Percentiles rank a stretch among this genome's conserved stretches.
Conservation (phyloP, 2,329 filamentous ascomycete genomes). For the Exophiala phaeomuriformis region DNA sequence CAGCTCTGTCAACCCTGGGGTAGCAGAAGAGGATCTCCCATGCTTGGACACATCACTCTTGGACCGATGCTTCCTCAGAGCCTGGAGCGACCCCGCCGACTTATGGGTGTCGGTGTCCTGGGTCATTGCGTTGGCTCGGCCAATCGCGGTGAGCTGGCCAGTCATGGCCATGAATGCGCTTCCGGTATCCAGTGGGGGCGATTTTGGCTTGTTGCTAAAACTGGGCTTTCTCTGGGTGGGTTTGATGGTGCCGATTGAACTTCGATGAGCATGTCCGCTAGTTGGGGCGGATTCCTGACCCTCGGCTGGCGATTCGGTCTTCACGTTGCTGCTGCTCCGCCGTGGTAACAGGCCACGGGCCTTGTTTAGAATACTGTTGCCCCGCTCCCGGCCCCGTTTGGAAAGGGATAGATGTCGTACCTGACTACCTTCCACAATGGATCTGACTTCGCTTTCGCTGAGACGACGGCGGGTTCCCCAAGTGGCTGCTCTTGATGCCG, state of each 20-base stretch:
- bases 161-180: constrained; percentile 40
- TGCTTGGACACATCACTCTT: constrained; percentile 49
- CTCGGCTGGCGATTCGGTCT: constrained; percentile 30
- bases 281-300: not conserved
- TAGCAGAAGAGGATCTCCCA: constrained; percentile 27
- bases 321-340: constrained; percentile 41
- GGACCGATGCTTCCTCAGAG: constrained; percentile 41
- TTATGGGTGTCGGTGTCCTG: constrained; percentile 39
- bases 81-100: constrained; percentile 19
- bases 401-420: constrained; percentile 37
- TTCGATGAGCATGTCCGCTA: constrained; percentile 23
- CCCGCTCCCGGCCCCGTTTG: constrained; percentile 36
- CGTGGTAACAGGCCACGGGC: constrained; percentile 34
- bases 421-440: constrained; percentile 37
- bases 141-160: constrained; percentile 41
- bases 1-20: constrained; percentile 45
- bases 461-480: constrained; percentile 45
- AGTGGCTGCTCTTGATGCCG: constrained; percentile 49
- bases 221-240: constrained; percentile 36
- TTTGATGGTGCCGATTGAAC: constrained; percentile 25
- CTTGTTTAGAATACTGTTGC: constrained; percentile 38
- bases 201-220: constrained; percentile 33
- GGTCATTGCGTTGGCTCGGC: constrained; percentile 53
- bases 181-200: constrained; percentile 36
- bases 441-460: constrained; percentile 46